Conservation (phyloP, 2,329 filamentous ascomycete species). For the Mariannaea sp. region DNA sequence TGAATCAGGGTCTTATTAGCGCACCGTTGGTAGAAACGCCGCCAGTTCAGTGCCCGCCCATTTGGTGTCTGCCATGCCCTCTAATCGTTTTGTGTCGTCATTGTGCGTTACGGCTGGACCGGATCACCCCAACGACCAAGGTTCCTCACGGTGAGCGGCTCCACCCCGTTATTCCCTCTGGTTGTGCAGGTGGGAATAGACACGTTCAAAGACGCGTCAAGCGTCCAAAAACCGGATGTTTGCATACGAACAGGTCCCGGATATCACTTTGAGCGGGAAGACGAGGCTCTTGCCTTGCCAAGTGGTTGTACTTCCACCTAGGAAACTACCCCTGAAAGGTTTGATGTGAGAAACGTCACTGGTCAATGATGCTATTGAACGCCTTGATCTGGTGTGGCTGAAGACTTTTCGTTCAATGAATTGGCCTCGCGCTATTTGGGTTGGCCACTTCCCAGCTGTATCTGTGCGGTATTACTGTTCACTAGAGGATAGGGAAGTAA, state of each 20-base stretch:
- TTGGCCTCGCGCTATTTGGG: too few relatives aligned
- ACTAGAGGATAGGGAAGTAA: too few relatives aligned
- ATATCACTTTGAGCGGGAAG: neutral
- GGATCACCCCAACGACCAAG: conserved; percentile 19
- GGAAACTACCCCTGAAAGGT: too few relatives aligned
- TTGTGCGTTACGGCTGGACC: conserved; percentile 29
- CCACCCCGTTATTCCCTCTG: conserved; percentile 14
- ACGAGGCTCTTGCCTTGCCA: too few relatives aligned
- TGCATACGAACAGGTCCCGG: neutral
- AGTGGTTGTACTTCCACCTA: too few relatives aligned
- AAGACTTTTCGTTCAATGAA: too few relatives aligned
- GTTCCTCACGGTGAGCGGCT: conserved; percentile 25
- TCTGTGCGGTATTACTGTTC: too few relatives aligned
- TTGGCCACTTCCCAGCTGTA: too few relatives aligned
- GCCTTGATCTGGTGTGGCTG: too few relatives aligned
- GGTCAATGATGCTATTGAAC: too few relatives aligned
- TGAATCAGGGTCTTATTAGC: neutral
- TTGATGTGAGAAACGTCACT: too few relatives aligned
- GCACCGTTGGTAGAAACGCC: neutral
- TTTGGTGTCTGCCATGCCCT: neutral
- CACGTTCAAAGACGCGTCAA: neutral
- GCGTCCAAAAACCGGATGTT: neutral
- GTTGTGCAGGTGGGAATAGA: neutral
- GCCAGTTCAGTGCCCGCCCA: neutral
- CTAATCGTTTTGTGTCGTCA: conserved; percentile 39